Evolutionary conservation across 306 rosid species (phyloP).

Genomic region (Fragaria vesca): DNA sequence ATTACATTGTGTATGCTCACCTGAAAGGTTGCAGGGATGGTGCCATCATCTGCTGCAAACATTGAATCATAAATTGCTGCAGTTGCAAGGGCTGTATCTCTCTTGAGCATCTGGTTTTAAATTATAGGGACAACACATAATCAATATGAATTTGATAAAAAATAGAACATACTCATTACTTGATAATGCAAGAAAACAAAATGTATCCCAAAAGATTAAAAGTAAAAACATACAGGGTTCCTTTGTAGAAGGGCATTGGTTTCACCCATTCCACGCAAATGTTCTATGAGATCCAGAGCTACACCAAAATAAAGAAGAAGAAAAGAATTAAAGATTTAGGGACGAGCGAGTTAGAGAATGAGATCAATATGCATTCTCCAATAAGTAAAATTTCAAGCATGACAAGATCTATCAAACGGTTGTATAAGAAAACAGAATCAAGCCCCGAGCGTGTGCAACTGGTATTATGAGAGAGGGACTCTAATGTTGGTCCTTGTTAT

Average conservation of each 20-base stretch:
- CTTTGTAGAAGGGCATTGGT: conserved; percentile 84
- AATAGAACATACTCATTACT: conserved; percentile 7
- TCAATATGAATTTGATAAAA: conserved; percentile 10
- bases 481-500: background rate
- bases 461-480: background rate
- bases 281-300: conserved; percentile 91
- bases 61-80: conserved; percentile 93
- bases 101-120: conserved; percentile 60
- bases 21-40: conserved; percentile 96
- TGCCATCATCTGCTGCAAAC: conserved; percentile 92
- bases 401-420: background rate
- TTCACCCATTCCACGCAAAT: conserved; percentile 92
- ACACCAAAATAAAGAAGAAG: conserved; percentile 7
- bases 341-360: background rate
- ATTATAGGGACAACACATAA: conserved; percentile 10
- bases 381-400: background rate
- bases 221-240: conserved; percentile 44
- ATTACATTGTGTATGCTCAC: conserved; percentile 31
- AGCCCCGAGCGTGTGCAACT: background rate
- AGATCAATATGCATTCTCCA: background rate
- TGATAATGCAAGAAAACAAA: background rate
- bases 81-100: conserved; percentile 89
- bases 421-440: background rate
- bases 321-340: background rate
- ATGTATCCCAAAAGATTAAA: background rate